Evolutionary conservation across 2,329 filamentous ascomycete genomes (phyloP).

Genomic region (Diaporthe vaccinii): DNA sequence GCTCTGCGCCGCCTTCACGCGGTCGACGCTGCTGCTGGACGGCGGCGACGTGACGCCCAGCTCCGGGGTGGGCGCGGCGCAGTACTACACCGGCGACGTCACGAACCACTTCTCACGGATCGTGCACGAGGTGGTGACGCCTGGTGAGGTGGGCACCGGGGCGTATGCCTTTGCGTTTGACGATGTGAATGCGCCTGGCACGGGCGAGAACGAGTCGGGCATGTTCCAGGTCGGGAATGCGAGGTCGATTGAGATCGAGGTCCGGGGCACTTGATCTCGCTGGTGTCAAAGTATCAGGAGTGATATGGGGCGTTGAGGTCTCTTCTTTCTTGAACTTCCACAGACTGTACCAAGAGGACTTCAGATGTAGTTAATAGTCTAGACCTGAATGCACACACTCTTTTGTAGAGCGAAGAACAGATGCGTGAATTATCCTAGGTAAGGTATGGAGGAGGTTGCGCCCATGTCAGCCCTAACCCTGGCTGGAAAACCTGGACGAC

Average conservation of each 20-base stretch:
- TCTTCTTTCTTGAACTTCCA: not conserved
- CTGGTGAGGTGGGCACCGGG: slow-evolving; percentile 45
- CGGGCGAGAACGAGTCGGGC: slow-evolving; percentile 64
- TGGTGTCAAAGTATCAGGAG: not conserved
- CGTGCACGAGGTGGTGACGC: slow-evolving; percentile 67
- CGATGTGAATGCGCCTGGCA: slow-evolving; percentile 70
- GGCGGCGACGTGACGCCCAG: slow-evolving; percentile 63
- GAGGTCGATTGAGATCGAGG: slow-evolving; percentile 24
- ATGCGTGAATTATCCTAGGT: too few species aligned
- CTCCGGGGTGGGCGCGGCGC: slow-evolving; percentile 44
- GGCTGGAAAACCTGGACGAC: not conserved
- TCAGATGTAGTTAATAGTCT: not conserved
- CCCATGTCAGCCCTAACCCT: not conserved
- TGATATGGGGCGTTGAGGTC: not conserved
- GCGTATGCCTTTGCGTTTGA: slow-evolving; percentile 79
- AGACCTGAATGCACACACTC: not conserved
- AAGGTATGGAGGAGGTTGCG: too few species aligned
- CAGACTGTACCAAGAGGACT: not conserved
- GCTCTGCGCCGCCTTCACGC: slow-evolving; percentile 65
- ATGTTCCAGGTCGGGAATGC: slow-evolving; percentile 27
- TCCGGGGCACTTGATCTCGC: slow-evolving; percentile 19
- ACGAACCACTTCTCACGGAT: slow-evolving; percentile 71
- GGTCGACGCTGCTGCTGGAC: slow-evolving; percentile 59
- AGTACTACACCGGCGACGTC: slow-evolving; percentile 61
- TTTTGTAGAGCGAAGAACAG: not conserved